These are phyloP conservation scores for Beta corolliflora DNA, from an alignment of 179 eudicot species.

Conservation along the genomic window DNA sequence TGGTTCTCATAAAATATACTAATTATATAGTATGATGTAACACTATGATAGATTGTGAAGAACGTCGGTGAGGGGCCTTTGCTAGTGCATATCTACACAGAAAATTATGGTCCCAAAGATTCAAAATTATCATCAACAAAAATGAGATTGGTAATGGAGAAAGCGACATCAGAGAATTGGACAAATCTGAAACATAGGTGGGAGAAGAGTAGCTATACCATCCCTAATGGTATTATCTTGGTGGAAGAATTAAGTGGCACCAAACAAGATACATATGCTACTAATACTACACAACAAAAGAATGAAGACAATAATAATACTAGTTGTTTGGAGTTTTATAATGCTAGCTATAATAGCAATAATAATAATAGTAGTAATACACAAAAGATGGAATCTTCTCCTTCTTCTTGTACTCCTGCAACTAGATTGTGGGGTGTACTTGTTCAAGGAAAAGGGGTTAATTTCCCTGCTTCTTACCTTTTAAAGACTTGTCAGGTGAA, in stretches of 20 bases:
- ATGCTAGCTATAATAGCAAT: neutral
- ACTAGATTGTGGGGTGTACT: conserved; percentile 50
- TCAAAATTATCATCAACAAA: conserved; percentile 5
- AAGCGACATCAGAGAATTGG: conserved; percentile 42
- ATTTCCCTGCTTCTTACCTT: conserved; percentile 42
- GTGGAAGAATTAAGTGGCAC: conserved; percentile 40
- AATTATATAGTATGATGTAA: neutral
- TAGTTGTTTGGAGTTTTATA: conserved; percentile 10
- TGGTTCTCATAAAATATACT: too few relatives aligned
- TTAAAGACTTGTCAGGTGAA: conserved; percentile 48
- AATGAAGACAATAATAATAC: conserved; percentile 4
- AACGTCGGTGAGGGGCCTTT: conserved; percentile 49
- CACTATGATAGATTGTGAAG: conserved; percentile 42
- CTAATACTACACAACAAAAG: neutral
- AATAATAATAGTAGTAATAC: neutral
- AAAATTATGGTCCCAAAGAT: conserved; percentile 14
- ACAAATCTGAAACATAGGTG: conserved; percentile 38
- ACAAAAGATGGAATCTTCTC: neutral
- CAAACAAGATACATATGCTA: neutral
- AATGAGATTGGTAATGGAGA: conserved; percentile 35
- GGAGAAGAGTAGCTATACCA: conserved; percentile 30
- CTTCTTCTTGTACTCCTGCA: conserved; percentile 15
- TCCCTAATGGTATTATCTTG: conserved; percentile 41
- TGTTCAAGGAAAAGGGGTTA: conserved; percentile 49
- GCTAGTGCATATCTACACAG: conserved; percentile 47